Evolutionary conservation across 129 eudicot genomes (phyloP).

Genomic region (Helianthus annuus): HanXRQr2.0-SUNRISE NC_035439.2:118534981-118535480

Average conservation of each 20-base stretch:
- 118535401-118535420: neutral
- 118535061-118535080: neutral
- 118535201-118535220: neutral
- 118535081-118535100: neutral
- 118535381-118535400: neutral
- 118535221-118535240: neutral
- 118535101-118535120: neutral
- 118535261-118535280: neutral
- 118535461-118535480: neutral
- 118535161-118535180: too few species aligned
- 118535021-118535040: neutral
- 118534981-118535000: too few species aligned
- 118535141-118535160: too few species aligned
- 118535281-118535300: neutral
- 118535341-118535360: neutral
- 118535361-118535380: neutral
- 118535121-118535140: neutral
- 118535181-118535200: neutral
- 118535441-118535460: neutral
- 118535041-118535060: neutral
- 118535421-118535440: neutral
- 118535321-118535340: neutral
- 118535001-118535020: too few species aligned
- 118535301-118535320: neutral
- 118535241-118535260: neutral